Base-by-base conservation (phyloP, 2,329 filamentous ascomycete species). In the Beauveria asiatica region DNA sequence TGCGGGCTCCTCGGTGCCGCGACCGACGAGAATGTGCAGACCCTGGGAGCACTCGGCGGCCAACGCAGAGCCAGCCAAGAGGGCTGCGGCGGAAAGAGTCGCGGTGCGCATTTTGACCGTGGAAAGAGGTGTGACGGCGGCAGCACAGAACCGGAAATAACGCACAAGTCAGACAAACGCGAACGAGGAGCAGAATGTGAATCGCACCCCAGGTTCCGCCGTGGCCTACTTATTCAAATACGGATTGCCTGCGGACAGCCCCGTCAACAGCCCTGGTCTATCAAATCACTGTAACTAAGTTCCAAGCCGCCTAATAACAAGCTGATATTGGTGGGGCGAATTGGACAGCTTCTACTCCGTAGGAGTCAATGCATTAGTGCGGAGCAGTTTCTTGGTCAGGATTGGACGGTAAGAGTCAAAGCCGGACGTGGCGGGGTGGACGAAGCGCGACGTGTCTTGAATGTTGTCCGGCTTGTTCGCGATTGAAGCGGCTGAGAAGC, bases 21-120 rank as follows among this genome's bases (percentile, higher is more conserved):
- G 72, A 16, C 74, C 72, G 56, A 73, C 72, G 60, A 78, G 65
- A 57, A 78, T 68, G 69, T 76, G 73, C 27, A 76, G 66, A 50
- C 75, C 73, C 44, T 68, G 63, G 45, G 69, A 67, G 67, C 75
- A 77, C 57, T 65, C 64, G 33, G 65, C 67, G 57, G 65, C 67
- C 46, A 70, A 33, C 13, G 70, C 61, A 19, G 68, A 67, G 49
- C 67, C 41, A 30, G 68, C 63, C 37, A 64, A 60, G 51, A 62
- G 53, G 53, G 63, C 53, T 25, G 33, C 60, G 9, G 59, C 52
- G 45, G 59, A 61, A 16, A 61, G 39, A 45, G 52, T 21, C 44
- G 59, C 51, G 39, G 39, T 50, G 42, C 59, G 59, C 59, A 61
- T 61, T 46, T 2, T 16, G 53, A 37, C 25, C 19, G 42, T 37